Percentiles rank a stretch among this genome's conserved stretches.
These are phyloP conservation scores for Climacium dendroides DNA, from an alignment of 225 moss, liverwort and hornwort species.

Conservation along the genomic window DNA sequence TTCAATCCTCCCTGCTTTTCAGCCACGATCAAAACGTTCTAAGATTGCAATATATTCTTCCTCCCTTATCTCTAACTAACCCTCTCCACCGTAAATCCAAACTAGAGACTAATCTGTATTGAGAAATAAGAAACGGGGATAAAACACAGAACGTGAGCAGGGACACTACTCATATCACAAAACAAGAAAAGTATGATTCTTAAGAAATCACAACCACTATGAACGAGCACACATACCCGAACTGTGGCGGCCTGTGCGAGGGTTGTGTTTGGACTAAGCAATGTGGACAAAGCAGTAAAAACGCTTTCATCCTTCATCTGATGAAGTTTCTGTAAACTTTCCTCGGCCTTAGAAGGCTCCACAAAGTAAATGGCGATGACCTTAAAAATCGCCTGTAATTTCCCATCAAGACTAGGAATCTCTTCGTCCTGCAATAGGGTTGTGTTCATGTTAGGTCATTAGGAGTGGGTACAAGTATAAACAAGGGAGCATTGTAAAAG, in stretches of 20 bases:
- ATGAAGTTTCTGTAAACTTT: slow-evolving; percentile 66
- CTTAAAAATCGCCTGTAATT: slow-evolving; percentile 62
- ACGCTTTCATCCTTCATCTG: slow-evolving; percentile 85
- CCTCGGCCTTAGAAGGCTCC: slow-evolving; percentile 67
- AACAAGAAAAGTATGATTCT: neutral
- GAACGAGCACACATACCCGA: slow-evolving; percentile 32
- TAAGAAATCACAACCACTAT: neutral
- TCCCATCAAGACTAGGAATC: slow-evolving; percentile 60
- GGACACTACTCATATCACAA: neutral
- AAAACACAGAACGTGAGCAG: neutral
- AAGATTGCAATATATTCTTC: neutral
- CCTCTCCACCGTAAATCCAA: neutral
- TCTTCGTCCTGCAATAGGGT: slow-evolving; percentile 61
- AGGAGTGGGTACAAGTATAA: neutral
- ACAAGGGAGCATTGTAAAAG: neutral
- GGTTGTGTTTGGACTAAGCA: slow-evolving; percentile 41
- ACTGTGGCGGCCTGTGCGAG: slow-evolving; percentile 39
- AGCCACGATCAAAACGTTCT: neutral
- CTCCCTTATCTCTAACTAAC: neutral
- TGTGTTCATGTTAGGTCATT: neutral
- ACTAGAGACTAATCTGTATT: neutral
- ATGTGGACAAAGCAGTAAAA: slow-evolving; percentile 51
- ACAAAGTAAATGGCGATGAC: slow-evolving; percentile 51
- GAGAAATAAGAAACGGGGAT: neutral
- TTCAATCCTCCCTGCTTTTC: neutral